Evolutionary conservation across 805 yeast genomes (phyloP).

Genomic region (Pichia rugopelliculosa): DNA sequence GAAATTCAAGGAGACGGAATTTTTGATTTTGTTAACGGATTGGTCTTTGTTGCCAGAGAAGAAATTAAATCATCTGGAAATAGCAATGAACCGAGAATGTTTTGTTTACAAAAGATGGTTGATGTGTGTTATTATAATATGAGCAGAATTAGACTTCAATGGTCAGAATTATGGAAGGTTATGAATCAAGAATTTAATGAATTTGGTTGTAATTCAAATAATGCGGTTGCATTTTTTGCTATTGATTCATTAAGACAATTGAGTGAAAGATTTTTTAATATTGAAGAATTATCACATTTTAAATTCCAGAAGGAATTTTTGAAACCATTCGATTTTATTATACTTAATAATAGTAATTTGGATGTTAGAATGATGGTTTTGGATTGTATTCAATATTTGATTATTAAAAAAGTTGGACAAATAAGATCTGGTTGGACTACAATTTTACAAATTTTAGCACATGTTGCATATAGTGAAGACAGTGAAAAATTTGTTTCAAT

Average conservation of each 20-base stretch:
- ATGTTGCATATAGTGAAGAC: constrained; percentile 53
- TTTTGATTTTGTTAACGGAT: constrained; percentile 76
- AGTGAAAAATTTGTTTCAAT: constrained; percentile 54
- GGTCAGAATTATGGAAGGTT: constrained; percentile 92
- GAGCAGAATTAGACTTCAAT: constrained; percentile 91
- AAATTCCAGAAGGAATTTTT: constrained; percentile 92
- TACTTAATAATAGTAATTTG: constrained; percentile 55
- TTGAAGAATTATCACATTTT: constrained; percentile 92
- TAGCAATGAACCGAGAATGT: constrained; percentile 79
- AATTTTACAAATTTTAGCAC: constrained; percentile 68
- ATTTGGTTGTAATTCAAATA: constrained; percentile 75
- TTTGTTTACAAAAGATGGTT: constrained; percentile 89
- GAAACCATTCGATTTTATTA: constrained; percentile 78
- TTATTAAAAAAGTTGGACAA: constrained; percentile 60
- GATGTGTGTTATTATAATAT: constrained; percentile 97
- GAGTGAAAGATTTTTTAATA: constrained; percentile 83
- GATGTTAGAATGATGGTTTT: constrained; percentile 83
- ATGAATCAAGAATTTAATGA: constrained; percentile 85
- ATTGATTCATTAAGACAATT: constrained; percentile 90
- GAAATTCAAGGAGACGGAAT: constrained; percentile 77
- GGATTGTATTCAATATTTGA: constrained; percentile 83
- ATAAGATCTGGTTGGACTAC: constrained; percentile 95
- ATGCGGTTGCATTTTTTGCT: constrained; percentile 79
- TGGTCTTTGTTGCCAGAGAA: constrained; percentile 79
- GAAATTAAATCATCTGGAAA: constrained; percentile 86